Conservation (phyloP, 345 rosid genomes). For the Barbarea vulgaris region DNA sequence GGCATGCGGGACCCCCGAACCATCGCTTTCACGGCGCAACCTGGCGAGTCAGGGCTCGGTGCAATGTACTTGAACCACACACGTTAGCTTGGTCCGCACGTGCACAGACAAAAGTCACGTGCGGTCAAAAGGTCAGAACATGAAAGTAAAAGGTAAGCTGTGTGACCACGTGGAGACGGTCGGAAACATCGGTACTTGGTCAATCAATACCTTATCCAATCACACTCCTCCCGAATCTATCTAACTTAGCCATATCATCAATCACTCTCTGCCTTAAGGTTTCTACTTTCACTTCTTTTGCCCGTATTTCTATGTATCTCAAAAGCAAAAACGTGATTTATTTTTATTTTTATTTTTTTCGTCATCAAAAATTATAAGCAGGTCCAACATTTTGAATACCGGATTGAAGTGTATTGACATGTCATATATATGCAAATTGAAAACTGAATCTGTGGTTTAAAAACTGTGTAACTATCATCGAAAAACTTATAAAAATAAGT, state of each 20-base stretch:
- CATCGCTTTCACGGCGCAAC: slow-evolving; percentile 38
- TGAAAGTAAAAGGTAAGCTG: slow-evolving; percentile 42
- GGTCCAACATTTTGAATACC: neutral
- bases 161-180: slow-evolving; percentile 63
- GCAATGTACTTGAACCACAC: slow-evolving; percentile 39
- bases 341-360: too few species aligned
- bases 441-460: neutral
- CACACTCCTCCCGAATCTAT: slow-evolving; percentile 16
- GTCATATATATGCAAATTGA: neutral
- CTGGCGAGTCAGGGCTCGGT: slow-evolving; percentile 42
- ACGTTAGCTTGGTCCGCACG: slow-evolving; percentile 39
- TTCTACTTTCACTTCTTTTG: neutral
- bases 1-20: slow-evolving; percentile 31
- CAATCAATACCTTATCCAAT: slow-evolving; percentile 54
- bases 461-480: neutral
- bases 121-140: slow-evolving; percentile 54
- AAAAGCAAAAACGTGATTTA: neutral
- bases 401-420: neutral
- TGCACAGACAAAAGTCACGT: slow-evolving; percentile 51
- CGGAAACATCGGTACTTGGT: slow-evolving; percentile 65
- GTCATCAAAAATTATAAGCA: too few species aligned
- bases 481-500: neutral
- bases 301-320: slow-evolving; percentile 3
- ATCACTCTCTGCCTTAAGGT: slow-evolving; percentile 1
- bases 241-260: slow-evolving; percentile 7